Base-by-base conservation (phyloP, 1,284 basidiomycete species). In the Dichomitus squalens region DNA sequence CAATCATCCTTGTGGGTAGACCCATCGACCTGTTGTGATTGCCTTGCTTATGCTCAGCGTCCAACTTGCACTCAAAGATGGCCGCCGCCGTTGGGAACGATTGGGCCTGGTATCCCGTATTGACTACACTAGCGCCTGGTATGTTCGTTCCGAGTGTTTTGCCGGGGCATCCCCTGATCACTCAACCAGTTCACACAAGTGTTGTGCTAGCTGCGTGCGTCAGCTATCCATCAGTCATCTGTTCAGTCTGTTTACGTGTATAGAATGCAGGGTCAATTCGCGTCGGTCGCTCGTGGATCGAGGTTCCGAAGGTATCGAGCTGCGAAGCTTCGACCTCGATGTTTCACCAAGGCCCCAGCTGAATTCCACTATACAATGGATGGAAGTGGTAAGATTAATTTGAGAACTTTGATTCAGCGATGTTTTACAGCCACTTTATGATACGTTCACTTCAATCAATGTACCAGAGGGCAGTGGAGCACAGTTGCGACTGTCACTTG, bases 241-340 rank as follows among this genome's bases (percentile, higher is more conserved):
- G 14, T 21, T 36, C 23, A 7, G 9, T 25, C n/a, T n/a, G n/a
- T 9, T 31, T 27, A 41, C 21, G 29, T 6, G 2, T 6, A 21
- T 21, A 11, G 39, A n/a, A 2, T 25, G 6, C 49, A 52, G 51
- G 6, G 51, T 52, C 40, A 52, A 52, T 14, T 52, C 51, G 5
- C 51, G 51, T n/a, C 51, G 51, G 7, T 43, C 51, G 20, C 51
- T 52, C 2, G 40, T 52, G 7, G 51, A 52, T 33, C 51, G 40
- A 5, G 51, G 51, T 20, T 20, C 39, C 20, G 40, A 43, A 33
- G 51, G 51, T 12, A 34, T 52, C 31, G 51, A 52, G 21, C 40
- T 52, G 7, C 12, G n/a, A 7, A 52, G 20, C 7, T 52, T 52
- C 11, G 40, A 52, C 20, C n/a, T 52, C n/a, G 51, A 52, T 6